Percentiles rank a stretch among this genome's conserved stretches.
phyloP scores from a whole-genome alignment of 164 flowering plant genomes.

The Annona cherimola region DNA sequence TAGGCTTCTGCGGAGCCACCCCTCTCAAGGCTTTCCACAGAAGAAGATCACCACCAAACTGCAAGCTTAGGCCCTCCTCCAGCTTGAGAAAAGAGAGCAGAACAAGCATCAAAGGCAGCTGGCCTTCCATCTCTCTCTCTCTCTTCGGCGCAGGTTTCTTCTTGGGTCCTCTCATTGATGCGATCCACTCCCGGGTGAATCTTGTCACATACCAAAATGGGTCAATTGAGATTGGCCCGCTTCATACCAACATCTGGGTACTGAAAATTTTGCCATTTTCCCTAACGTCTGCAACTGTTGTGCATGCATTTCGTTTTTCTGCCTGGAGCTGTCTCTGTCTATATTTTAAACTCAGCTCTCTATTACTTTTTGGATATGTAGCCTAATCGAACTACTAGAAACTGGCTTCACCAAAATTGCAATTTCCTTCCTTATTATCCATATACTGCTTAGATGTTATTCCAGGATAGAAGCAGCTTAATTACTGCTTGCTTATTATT shows the following conservation, averaged over 20 bases:
- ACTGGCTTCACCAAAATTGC: not conserved
- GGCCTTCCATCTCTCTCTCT: slow-evolving; percentile 52
- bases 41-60: slow-evolving; percentile 9
- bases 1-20: slow-evolving; percentile 12
- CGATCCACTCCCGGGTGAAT: slow-evolving; percentile 74
- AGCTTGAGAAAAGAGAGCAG: slow-evolving; percentile 28
- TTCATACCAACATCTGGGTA: slow-evolving; percentile 85
- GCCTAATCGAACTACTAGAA: not conserved
- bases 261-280: not conserved
- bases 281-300: not conserved
- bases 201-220: slow-evolving; percentile 71
- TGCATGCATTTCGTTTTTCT: not conserved
- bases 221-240: slow-evolving; percentile 66
- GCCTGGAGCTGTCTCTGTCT: not conserved
- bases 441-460: not conserved
- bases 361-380: not conserved
- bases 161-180: slow-evolving; percentile 76
- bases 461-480: not conserved
- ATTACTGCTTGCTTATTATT: not conserved
- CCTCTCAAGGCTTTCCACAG: slow-evolving; percentile 5
- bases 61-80: slow-evolving; percentile 16
- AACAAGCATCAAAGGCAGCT: slow-evolving; percentile 21
- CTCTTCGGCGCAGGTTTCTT: slow-evolving; percentile 72
- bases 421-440: not conserved
- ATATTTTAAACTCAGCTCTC: not conserved